Evolutionary conservation across 352 stramenopile genomes (phyloP).

Genomic region (Pythium brachiatum): DNA sequence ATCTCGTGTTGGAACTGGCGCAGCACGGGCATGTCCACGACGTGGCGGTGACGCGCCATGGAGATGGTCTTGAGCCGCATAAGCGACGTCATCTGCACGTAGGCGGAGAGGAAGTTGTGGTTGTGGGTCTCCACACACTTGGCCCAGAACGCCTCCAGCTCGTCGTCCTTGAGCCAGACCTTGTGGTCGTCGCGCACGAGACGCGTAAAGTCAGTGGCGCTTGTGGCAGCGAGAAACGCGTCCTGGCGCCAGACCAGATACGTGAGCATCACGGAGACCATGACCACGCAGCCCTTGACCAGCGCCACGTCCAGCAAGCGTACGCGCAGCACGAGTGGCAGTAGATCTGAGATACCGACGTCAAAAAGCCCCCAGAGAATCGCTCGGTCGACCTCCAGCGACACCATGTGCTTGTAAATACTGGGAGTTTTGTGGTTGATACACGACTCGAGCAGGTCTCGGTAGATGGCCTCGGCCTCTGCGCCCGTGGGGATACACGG

Average conservation of each 20-base stretch:
- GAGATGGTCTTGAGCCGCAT: conserved; percentile 42
- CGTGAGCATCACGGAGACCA: conserved; percentile 41
- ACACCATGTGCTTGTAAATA: conserved; percentile 42
- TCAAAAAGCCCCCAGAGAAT: conserved; percentile 40
- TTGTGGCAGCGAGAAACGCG: conserved; percentile 28
- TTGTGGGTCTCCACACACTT: conserved; percentile 38
- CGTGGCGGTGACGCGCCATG: conserved; percentile 29
- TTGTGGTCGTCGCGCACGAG: conserved; percentile 29
- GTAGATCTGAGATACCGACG: conserved; percentile 30
- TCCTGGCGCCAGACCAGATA: conserved; percentile 39
- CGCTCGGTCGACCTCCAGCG: conserved; percentile 29
- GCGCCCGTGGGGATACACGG: conserved; percentile 38
- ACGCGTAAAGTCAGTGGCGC: conserved; percentile 22
- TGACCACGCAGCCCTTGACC: conserved; percentile 39
- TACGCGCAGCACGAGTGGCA: conserved; percentile 40
- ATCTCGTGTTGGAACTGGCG: conserved; percentile 34
- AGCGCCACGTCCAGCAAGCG: conserved; percentile 48
- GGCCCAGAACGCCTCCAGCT: conserved; percentile 44
- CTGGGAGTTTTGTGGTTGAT: conserved; percentile 32
- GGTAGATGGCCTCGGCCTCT: conserved; percentile 38
- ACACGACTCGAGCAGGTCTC: conserved; percentile 41
- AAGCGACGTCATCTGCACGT: conserved; percentile 27
- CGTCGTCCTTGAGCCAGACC: conserved; percentile 38
- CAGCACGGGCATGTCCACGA: conserved; percentile 22
- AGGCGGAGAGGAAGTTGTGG: conserved; percentile 35